Conservation (phyloP, 352 stramenopile species). For the Phytophthora colocasiae region DNA sequence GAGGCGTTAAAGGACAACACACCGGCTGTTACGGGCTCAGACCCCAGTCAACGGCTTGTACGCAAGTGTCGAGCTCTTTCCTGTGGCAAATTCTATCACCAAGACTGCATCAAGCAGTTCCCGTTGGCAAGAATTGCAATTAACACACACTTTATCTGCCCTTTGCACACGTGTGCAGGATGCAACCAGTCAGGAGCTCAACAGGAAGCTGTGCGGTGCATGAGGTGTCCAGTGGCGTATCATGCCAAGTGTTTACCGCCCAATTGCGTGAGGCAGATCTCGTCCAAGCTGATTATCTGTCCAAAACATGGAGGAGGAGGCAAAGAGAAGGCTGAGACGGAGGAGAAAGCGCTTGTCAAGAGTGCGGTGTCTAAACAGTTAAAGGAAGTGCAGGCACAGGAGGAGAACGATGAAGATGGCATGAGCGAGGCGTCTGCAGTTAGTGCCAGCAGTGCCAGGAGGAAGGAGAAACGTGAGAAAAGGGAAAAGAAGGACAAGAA, state of each 20-base stretch:
- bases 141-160: conserved; percentile 86
- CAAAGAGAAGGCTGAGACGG: conserved; percentile 6
- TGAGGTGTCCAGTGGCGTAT: conserved; percentile 81
- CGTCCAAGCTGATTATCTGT: conserved; percentile 80
- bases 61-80: conserved; percentile 83
- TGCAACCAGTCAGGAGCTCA: conserved; percentile 82
- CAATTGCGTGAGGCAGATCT: conserved; percentile 59
- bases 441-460: conserved; percentile 42
- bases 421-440: conserved; percentile 52
- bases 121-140: conserved; percentile 78
- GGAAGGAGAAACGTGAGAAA: conserved; percentile 65
- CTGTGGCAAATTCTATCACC: conserved; percentile 89
- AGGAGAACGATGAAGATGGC: conserved; percentile 41
- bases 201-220: conserved; percentile 83
- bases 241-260: conserved; percentile 78
- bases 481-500: conserved; percentile 64
- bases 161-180: conserved; percentile 79
- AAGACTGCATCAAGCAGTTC: conserved; percentile 81
- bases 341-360: neutral
- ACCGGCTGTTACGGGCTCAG: conserved; percentile 1
- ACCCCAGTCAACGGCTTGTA: conserved; percentile 36
- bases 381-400: conserved; percentile 16
- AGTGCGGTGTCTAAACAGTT: conserved; percentile 3
- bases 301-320: conserved; percentile 51
- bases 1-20: conserved; percentile 31